phyloP scores from a whole-genome alignment of 441 rosid species.

The Populus hybrid region DNA sequence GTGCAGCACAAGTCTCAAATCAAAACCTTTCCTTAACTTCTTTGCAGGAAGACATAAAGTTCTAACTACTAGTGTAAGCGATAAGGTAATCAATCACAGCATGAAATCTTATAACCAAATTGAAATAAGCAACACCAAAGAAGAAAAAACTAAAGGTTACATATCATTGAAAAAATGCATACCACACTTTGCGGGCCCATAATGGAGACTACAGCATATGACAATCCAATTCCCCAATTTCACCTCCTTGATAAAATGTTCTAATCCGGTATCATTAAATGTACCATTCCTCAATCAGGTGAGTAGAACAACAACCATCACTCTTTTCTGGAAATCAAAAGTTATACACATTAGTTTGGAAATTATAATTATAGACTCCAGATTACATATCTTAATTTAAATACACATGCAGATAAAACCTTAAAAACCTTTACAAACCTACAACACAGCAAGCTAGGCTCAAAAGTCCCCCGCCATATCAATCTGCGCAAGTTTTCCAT shows the following conservation, averaged over 20 bases:
- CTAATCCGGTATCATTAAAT: conserved; percentile 70
- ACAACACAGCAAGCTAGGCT: neutral
- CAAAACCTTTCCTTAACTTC: neutral
- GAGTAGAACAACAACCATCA: conserved; percentile 64
- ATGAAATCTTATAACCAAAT: neutral
- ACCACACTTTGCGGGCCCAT: conserved; percentile 99
- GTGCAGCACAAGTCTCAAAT: neutral
- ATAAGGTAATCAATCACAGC: neutral
- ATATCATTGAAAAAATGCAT: conserved; percentile 21
- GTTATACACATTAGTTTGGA: conserved; percentile 3
- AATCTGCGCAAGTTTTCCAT: neutral
- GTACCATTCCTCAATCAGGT: conserved; percentile 91
- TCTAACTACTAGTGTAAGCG: neutral
- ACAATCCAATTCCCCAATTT: conserved; percentile 79
- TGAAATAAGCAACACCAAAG: neutral
- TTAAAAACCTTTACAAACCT: neutral
- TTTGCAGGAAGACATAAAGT: neutral
- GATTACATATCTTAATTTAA: neutral
- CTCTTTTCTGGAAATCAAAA: conserved; percentile 33
- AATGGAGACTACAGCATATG: conserved; percentile 95
- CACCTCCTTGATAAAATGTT: conserved; percentile 69
- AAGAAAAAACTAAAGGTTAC: neutral
- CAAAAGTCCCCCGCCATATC: neutral
- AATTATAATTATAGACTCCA: conserved; percentile 9
- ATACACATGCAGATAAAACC: neutral